phyloP scores from a whole-genome alignment of 495 filamentous ascomycete species.

The Amphirosellinia nigrospora region DNA sequence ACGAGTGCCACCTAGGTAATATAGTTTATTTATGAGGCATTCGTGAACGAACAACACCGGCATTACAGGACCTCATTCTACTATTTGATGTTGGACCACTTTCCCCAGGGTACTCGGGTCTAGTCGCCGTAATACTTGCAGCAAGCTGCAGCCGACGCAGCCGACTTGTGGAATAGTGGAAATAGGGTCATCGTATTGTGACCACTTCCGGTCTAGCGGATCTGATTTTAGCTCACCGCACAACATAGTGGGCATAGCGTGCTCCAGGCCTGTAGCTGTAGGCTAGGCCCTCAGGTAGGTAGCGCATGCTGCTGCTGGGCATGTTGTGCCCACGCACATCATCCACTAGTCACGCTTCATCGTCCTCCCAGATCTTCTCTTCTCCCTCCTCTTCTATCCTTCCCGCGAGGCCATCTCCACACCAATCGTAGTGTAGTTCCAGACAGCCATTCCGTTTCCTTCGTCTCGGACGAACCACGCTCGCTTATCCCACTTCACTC shows the following conservation, averaged over 20 bases:
- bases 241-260: neutral
- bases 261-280: neutral
- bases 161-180: neutral
- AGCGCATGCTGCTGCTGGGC: neutral
- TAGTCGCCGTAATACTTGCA: neutral
- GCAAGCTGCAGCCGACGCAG: neutral
- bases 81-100: too few species aligned
- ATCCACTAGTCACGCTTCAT: slow-evolving; percentile 13
- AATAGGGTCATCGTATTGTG: neutral
- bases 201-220: slow-evolving; percentile 4
- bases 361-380: neutral
- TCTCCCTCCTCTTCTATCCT: neutral
- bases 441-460: slow-evolving; percentile 4
- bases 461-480: slow-evolving; percentile 16
- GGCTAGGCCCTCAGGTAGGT: too few species aligned
- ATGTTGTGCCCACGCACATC: slow-evolving; percentile 16
- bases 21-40: neutral
- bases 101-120: neutral
- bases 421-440: slow-evolving; percentile 10
- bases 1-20: too few species aligned
- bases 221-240: slow-evolving; percentile 1
- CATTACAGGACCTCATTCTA: too few species aligned
- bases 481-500: slow-evolving; percentile 20
- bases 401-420: slow-evolving; percentile 12
- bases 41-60: too few species aligned